phyloP scores from a whole-genome alignment of 2,329 filamentous ascomycete species.

The Gaeumannomyces sp. region DNA sequence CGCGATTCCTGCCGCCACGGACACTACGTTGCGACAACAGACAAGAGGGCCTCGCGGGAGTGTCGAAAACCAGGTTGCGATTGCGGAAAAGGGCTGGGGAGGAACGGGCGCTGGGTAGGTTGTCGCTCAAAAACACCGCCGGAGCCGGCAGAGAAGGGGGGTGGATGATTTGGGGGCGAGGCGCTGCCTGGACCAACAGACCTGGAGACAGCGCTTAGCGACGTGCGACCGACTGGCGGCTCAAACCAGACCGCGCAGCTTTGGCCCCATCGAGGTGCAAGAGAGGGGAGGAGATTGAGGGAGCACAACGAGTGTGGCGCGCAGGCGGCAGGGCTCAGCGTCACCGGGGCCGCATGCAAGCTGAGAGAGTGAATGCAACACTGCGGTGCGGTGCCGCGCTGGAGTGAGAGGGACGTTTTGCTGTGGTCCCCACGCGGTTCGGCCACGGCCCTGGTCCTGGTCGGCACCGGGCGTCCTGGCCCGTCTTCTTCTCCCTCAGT shows the following conservation, averaged over 20 bases:
- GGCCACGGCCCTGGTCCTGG: not conserved
- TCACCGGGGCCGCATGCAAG: not conserved
- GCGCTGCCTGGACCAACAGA: conserved; percentile 3
- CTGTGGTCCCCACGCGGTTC: not conserved
- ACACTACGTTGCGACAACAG: not conserved
- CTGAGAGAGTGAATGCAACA: not conserved
- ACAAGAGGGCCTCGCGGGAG: not conserved
- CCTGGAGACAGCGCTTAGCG: conserved; percentile 1
- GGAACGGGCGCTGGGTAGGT: not conserved
- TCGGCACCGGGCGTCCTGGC: not conserved
- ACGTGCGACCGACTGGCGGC: not conserved
- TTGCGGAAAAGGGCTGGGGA: not conserved
- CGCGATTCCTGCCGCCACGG: not conserved
- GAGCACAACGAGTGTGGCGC: not conserved
- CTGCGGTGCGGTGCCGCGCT: not conserved
- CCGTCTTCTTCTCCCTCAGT: not conserved
- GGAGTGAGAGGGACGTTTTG: not conserved
- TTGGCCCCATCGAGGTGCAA: not conserved
- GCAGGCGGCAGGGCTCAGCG: conserved; percentile 1
- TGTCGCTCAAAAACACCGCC: not conserved
- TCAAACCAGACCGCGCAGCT: not conserved
- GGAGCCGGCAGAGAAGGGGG: not conserved
- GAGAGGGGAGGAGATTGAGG: not conserved
- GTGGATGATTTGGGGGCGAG: conserved; percentile 4
- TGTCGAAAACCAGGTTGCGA: not conserved